Evolutionary conservation across 495 filamentous ascomycete genomes (phyloP), one percentile per base, ranked within the genome.

Genomic region (Neurospora cerealis): DNA sequence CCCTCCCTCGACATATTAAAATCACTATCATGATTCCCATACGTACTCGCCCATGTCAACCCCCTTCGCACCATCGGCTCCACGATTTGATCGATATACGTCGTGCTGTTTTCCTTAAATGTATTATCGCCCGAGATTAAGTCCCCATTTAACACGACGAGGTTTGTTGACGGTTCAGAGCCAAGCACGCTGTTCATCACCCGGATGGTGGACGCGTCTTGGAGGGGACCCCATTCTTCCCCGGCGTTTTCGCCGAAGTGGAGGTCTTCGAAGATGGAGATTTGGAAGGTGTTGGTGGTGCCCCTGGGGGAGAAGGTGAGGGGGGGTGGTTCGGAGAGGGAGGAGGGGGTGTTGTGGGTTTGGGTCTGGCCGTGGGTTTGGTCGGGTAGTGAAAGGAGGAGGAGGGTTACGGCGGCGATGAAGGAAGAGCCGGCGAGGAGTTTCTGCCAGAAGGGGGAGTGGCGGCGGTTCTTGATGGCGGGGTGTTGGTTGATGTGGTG

Each of bases 71-170:
- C 80, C 3, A 93, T 79, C 1, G 91, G 83, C 2, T 66, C 73
- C 19, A 93, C 88, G 6, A 93, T 88, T 48, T 86, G 78, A 75
- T 93, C 87, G 21, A 93, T 40, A 72, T 92, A 91, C 28, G 81
- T 70, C 83, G 54, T 80, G 82, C 86, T 86, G 76, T 93, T 92
- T 36, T 86, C 81, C 15, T 83, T 77, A 46, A 84, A 88, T 1
- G 87, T 87, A 72, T 89, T 88, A 74, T 93, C 90, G 32, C 92
- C 91, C 0, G 92, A 91, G 73, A 93, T 90, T 11, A 93, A 82
- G 75, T 93, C 92, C 42, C 92, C 91, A 71, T 93, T 94, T 2
- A 94, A 79, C 9, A 94, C 86, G 28, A 91, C 90, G 2, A 93
- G 86, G 36, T 89, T 82, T 0, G 85, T 76, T 2, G 5, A 0